Base-by-base conservation (phyloP, 768 basidiomycete genomes). In the Lactarius tabidus region DNA sequence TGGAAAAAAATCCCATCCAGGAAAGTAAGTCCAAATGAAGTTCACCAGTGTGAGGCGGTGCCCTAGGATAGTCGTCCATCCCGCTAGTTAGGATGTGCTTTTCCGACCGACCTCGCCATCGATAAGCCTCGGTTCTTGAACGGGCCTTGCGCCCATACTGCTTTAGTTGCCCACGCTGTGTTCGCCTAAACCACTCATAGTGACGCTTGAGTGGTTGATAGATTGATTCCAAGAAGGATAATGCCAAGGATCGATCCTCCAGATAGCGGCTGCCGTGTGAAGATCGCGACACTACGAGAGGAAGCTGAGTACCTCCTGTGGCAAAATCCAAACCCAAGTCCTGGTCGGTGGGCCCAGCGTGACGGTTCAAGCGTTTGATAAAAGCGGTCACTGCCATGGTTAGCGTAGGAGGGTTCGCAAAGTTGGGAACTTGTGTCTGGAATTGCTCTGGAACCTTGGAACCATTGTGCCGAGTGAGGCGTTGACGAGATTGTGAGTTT, bases 1-100 rank as follows among this genome's bases (percentile, higher is more conserved):
- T 81, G 38, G 92, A 85, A 76, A 98, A 98, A 80, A 94, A 97
- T 4, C 85, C 95, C 87, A 98, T 93, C 95, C 95, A 98, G 35
- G 90, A 89, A 68, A 95, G 91, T 63, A 98, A 77, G 75, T 98
- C 95, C 64, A 98, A 75, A 74, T 98, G 95, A 55, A 98, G 79
- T 77, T 98, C 95, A 57, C 96, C 95, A 2, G 87, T 82, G 72
- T 95, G 93, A 7, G 95, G 90, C 31, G 87, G 85, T 17, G 91
- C 94, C 60, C 95, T 84, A 14, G 95, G 95, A 75, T 95, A 98
- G 76, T 98, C 95, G 74, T 98, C 95, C 87, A 98, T 88, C 1
- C 95, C 95, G 71, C 90, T 93, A 0, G 96, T 97, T 63, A 98
- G 78, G 43, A 98, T 90, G 75, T 96, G 94, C 31, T 82, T 81